Evolutionary conservation across 768 basidiomycete genomes (phyloP), one percentile per base, ranked within the genome.

Genomic region (Russula sp.): DNA sequence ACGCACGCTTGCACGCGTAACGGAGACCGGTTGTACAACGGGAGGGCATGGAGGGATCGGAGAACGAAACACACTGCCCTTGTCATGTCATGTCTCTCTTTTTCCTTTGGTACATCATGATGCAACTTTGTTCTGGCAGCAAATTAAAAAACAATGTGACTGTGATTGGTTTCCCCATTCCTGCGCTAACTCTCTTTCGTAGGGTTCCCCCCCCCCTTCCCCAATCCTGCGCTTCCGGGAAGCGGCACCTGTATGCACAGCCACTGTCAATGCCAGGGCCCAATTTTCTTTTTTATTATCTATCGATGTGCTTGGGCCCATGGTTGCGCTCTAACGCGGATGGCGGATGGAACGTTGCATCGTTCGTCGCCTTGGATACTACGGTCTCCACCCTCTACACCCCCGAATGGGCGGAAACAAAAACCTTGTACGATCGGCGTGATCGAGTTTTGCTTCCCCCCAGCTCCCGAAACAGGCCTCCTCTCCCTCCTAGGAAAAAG

Each of bases 341-440:
- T 29, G 25, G 25, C 25, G 25, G 25, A 29, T 16, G 51, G 45
- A 58, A 53, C 56, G 51, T 58, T 58, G 61, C 39, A 52, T 34
- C 48, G 50, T 32, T 52, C 49, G 61, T 63, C 61, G 61, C 61
- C 61, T 63, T 63, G 61, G 61, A 63, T 63, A 63, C 61, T n/a
- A 20, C 54, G 54, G 18, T 35, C 50, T 42, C 42, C 50, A 32
- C 56, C 56, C 39, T 52, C 11, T 18, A 32, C 6, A 16, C 5
- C 16, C 50, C n/a, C 8, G 41, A 25, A 52, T n/a, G 43, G 50
- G 50, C 56, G 61, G 61, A 63, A 53, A 58, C 61, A 63, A 63
- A 62, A 63, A 53, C 55, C 55, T 57, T 63, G 57, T 45, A 43
- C 47, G 49, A 47, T 56, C 46, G 49, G 38, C 42, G 52, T 41